These are phyloP conservation scores for Fusarium buxicola DNA, from an alignment of 2,329 filamentous ascomycete species.

Conservation along the genomic window DNA sequence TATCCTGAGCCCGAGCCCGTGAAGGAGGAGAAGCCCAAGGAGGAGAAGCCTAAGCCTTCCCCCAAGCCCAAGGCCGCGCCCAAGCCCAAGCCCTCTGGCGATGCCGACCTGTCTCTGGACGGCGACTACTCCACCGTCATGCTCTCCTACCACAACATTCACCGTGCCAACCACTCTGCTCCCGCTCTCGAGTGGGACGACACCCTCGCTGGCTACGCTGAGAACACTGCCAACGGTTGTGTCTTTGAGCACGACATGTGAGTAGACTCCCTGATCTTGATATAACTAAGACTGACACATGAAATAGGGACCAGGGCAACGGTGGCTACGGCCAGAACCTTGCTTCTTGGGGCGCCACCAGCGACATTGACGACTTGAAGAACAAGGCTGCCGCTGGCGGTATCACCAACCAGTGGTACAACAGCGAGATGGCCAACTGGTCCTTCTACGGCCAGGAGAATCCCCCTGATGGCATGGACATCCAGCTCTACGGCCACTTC, in stretches of 20 bases:
- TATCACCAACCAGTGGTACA: conserved; percentile 90
- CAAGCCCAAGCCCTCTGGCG: conserved; percentile 18
- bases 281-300: conserved; percentile 48
- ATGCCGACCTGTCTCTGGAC: conserved; percentile 24
- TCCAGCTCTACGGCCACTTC: conserved; percentile 72
- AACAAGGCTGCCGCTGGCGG: conserved; percentile 72
- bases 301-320: conserved; percentile 62
- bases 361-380: conserved; percentile 50
- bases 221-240: conserved; percentile 73
- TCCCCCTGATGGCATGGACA: conserved; percentile 69
- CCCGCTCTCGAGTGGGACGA: conserved; percentile 73
- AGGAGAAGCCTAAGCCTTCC: conserved; percentile 2
- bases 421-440: conserved; percentile 74
- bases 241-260: conserved; percentile 82
- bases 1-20: conserved; percentile 11
- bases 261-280: conserved; percentile 48
- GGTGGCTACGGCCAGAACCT: conserved; percentile 93
- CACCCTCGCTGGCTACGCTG: conserved; percentile 72
- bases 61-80: conserved; percentile 17
- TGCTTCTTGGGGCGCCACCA: conserved; percentile 68
- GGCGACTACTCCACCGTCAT: conserved; percentile 54
- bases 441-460: conserved; percentile 68
- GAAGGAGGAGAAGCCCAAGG: conserved; percentile 19
- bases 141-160: conserved; percentile 84
- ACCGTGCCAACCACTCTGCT: conserved; percentile 85